Base-by-base conservation (phyloP, 2,329 filamentous ascomycete genomes). In the Pestalotiopsis sp. region DNA sequence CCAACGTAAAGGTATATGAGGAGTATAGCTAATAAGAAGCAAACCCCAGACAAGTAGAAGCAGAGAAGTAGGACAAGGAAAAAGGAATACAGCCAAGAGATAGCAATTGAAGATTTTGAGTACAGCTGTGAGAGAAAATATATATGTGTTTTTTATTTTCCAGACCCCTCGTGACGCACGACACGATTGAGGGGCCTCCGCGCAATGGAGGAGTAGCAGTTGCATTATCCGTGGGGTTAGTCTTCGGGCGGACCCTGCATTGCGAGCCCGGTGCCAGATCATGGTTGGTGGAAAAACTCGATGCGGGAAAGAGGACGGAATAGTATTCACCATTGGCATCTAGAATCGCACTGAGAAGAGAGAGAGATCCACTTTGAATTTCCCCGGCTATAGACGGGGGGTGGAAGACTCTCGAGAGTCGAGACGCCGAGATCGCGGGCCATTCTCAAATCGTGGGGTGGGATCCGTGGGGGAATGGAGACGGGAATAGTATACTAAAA, bases 201-300 rank as follows among this genome's bases (percentile, higher is more conserved):
- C 13, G 23, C 25, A 25, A 20, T 20, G 14, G 36, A 62, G 27
- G 58, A 23, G 58, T 25, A 17, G 58, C 27, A 23, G 58, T 36
- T 39, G 59, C 59, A 62, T 39, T 27, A 66, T 66, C 45, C 64
- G 64, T 66, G 64, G 64, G 64, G 64, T 66, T 60, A n/a, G 27
- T 66, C 31, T 36, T 61, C 17, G 13, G 36, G 64, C 36, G 64
- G 64, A 57, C 63, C 63, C 41, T 38, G 63, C 25, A 65, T 45
- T 39, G 27, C 7, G 14, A 25, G 12, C 20, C 41, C 23, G 63
- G 11, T 57, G 23, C 12, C 45, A n/a, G 27, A 12, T 38, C 31
- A 17, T 66, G 31, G 55, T 67, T 67, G 65, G 59, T 67, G 65
- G 65, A 59, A 67, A 67, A 67, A 67, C 58, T 67, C 27, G 13